Evolutionary conservation across 768 basidiomycete genomes (phyloP), one percentile per base, ranked within the genome.

Genomic region (Naganishia randhawae): DNA sequence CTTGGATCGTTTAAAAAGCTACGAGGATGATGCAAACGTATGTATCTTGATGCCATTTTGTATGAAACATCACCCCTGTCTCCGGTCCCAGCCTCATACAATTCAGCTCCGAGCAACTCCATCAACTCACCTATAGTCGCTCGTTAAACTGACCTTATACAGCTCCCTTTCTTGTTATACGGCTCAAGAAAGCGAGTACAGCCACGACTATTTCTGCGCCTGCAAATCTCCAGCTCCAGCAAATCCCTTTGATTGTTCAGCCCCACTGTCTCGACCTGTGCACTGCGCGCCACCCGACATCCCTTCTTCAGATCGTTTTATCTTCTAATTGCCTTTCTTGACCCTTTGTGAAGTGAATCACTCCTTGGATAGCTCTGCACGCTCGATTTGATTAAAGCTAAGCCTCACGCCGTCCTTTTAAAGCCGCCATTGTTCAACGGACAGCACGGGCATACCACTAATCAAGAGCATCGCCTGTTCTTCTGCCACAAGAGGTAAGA

Each of bases 121-220:
- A 39, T 39, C 57, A n/a, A 61, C 57, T 42, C 37, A 42, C 57
- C 57, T 39, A 48, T 61, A 61, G 57, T 61, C 57, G 41, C 37
- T 61, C 57, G 57, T 42, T 61, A 41, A 61, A n/a, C 57, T 41
- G 57, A 61, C 57, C 57, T 61, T 41, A 22, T 41, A 61, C 35
- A 29, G 27, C 37, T 41, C 37, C 57, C 37, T 61, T 61, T 41
- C 37, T 41, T 22, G 19, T 29, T 41, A 8, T 22, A 25, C 54
- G 33, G 19, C 32, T 5, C n/a, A 22, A 31, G 17, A 37, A 33
- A 33, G 3, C 33, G 11, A 11, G 3, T 55, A 19, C 10, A 37
- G 3, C 37, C 2, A 31, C 10, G 19, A 22, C 54, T 16, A 17
- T 33, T 17, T 32, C 54, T 55, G 33, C 14, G n/a, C 54, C 54